A percentile compares a stretch with the other conserved stretches of the same genome.
phyloP scores from a whole-genome alignment of 2,329 filamentous ascomycete genomes.

The Ophidiomyces ophidiicola region DNA sequence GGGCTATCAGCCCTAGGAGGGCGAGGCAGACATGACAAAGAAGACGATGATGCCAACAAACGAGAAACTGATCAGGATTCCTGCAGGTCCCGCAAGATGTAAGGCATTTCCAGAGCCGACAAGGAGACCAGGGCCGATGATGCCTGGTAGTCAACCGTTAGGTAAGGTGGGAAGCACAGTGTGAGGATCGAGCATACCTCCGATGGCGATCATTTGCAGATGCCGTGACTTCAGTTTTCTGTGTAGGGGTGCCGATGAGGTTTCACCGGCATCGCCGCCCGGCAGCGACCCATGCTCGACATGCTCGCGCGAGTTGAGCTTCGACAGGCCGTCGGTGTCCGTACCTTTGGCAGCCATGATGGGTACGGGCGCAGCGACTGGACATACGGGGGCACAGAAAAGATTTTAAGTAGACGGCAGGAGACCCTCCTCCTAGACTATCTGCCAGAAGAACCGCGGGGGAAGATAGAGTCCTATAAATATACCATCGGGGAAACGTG shows the following conservation, averaged over 20 bases:
- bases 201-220: constrained; percentile 52
- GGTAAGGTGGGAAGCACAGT: background rate
- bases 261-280: background rate
- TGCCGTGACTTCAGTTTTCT: constrained; percentile 46
- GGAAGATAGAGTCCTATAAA: no score
- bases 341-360: no score
- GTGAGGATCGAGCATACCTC: constrained; percentile 49
- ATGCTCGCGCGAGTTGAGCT: no score
- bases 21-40: constrained; percentile 26
- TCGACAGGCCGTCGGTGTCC: no score
- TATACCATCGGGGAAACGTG: no score
- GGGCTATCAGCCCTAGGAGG: background rate
- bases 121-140: constrained; percentile 57
- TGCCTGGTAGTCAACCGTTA: constrained; percentile 27
- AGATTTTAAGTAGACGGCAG: no score
- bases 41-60: constrained; percentile 58
- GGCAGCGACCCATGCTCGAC: background rate
- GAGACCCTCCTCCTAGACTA: no score
- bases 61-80: constrained; percentile 60
- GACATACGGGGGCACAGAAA: no score
- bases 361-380: no score
- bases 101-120: constrained; percentile 61
- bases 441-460: no score
- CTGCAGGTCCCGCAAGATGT: constrained; percentile 55
- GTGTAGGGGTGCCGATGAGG: constrained; percentile 22